These are phyloP conservation scores for Bryoerythrophyllum caledonicum DNA, from an alignment of 225 moss, liverwort and hornwort genomes.

Conservation along the genomic window DNA sequence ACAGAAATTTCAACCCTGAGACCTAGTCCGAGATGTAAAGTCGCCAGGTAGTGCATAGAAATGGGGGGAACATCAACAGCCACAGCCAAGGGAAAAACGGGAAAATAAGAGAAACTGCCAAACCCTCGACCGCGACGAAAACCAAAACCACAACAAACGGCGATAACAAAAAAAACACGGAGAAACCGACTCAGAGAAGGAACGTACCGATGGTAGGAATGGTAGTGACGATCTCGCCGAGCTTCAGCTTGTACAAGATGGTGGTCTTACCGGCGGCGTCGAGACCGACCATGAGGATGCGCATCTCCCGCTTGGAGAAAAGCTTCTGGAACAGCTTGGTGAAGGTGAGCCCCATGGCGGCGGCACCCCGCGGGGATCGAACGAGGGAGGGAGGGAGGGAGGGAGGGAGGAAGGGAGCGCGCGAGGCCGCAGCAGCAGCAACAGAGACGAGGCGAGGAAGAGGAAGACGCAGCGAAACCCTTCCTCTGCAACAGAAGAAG, in stretches of 20 bases:
- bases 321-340: slow-evolving; percentile 96
- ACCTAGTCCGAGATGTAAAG: background rate
- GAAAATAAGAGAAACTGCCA: background rate
- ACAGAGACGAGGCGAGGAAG: background rate
- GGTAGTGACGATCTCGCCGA: slow-evolving; percentile 98
- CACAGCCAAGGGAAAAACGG: background rate
- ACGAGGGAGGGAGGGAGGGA: no score
- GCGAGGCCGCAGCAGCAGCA: background rate
- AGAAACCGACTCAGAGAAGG: background rate
- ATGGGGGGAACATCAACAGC: background rate
- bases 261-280: slow-evolving; percentile 99
- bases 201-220: slow-evolving; percentile 90
- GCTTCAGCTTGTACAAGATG: slow-evolving; percentile 96
- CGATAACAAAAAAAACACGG: background rate
- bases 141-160: no score
- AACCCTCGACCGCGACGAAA: background rate
- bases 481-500: background rate
- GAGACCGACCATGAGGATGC: slow-evolving; percentile 99
- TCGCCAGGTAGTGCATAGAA: background rate
- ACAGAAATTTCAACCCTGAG: background rate
- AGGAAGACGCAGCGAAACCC: background rate
- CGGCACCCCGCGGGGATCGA: slow-evolving; percentile 20
- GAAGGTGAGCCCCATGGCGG: slow-evolving; percentile 98
- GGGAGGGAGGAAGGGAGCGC: no score
- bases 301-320: slow-evolving; percentile 99